Evolutionary conservation across 2,329 filamentous ascomycete genomes (phyloP), one percentile per base, ranked within the genome.

Genomic region (Dothidotthia symphoricarpi): DNA sequence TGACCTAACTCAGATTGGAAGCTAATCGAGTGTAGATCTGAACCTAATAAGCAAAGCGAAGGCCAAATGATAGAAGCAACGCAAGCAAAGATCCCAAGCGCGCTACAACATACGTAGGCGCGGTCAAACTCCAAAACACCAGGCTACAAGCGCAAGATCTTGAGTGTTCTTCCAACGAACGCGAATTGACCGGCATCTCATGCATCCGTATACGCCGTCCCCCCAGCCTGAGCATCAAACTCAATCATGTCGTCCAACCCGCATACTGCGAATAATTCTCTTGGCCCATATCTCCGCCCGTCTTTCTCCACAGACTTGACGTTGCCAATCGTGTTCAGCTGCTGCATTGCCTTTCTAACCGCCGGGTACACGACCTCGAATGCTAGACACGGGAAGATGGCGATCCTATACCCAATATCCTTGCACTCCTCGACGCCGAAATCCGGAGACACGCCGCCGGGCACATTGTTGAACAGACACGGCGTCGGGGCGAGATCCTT

Each of bases 391-490:
- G 77, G 77, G 52, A 76, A 79, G 39, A 83, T 82, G 31, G 80
- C 75, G 39, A 83, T 69, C 41, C 72, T 70, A 60, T 77, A 83
- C 0, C 80, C 80, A 51, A 81, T 68, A 27, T 74, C 66, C 43
- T 69, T 69, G 6, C 78, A 78, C 49, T 82, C 74, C 0, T 72
- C 60, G 2, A 72, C 72, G 1, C 70, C 73, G 34, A 77, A 74
- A 16, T 74, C 67, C 0, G 80, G 80, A 16, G 75, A 78, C 16
- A 73, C 71, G 2, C 78, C 78, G 16, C 74, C 72, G 42, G 75
- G 72, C 0, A 83, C 79, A 46, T 75, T 76, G 52, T 83, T 82
- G 34, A 80, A 69, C 16, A 81, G 60, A 25, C 80, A 68, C 3
- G 72, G 49, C 67, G 77, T 69, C 51, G 73, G 73, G 3, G 70